Percentiles rank a stretch among this genome's conserved stretches.
phyloP scores from a whole-genome alignment of 192 early-diverging fungal genomes.

The Backusella tuberculispora region DNA sequence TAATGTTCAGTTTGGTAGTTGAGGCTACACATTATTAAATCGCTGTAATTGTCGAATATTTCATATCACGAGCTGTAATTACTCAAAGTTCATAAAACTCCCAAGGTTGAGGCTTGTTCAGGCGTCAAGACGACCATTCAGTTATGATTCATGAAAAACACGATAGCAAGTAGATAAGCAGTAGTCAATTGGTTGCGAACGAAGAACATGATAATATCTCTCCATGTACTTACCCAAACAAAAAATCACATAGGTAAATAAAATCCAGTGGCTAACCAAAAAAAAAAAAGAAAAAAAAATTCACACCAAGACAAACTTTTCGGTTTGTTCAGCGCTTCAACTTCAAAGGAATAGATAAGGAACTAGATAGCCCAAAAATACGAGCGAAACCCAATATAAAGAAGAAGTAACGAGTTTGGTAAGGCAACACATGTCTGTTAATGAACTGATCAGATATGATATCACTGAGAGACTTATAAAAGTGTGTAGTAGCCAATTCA shows the following conservation, averaged over 20 bases:
- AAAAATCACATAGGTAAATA: conserved; percentile 63
- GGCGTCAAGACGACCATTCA: conserved; percentile 78
- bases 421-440: conserved; percentile 47
- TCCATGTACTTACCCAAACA: conserved; percentile 33
- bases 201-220: conserved; percentile 61
- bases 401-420: conserved; percentile 68
- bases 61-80: conserved; percentile 77
- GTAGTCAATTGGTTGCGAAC: conserved; percentile 63
- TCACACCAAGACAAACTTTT: conserved; percentile 54
- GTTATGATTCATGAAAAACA: conserved; percentile 84
- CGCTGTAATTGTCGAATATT: conserved; percentile 53
- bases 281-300: too few relatives aligned
- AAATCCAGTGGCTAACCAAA: conserved; percentile 68
- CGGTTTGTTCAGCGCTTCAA: conserved; percentile 51
- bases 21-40: conserved; percentile 84
- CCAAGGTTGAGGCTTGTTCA: conserved; percentile 63
- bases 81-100: conserved; percentile 79
- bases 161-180: conserved; percentile 72
- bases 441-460: conserved; percentile 60
- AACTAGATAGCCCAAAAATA: conserved; percentile 76
- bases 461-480: conserved; percentile 49
- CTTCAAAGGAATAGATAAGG: conserved; percentile 55
- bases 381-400: conserved; percentile 77
- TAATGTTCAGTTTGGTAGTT: conserved; percentile 92
- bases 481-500: conserved; percentile 60